Base-by-base conservation (phyloP, 2,329 filamentous ascomycete genomes). In the Sporothrix curviconia region DNA sequence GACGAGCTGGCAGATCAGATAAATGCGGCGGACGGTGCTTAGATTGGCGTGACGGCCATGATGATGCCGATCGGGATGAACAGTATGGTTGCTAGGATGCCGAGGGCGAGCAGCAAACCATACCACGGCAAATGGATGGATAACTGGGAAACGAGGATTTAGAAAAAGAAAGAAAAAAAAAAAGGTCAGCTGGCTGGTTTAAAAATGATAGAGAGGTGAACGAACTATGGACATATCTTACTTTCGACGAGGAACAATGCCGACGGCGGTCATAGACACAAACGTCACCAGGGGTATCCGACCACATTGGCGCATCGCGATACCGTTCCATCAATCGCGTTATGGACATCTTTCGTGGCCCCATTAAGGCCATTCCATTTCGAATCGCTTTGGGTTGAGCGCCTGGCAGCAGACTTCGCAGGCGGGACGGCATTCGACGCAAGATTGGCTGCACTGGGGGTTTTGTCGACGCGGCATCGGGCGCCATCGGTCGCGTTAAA, bases 61-160 rank as follows among this genome's bases (percentile, higher is more conserved):
- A 95, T 88, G 68, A 95, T 94, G 60, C 90, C 90, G 62, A 94
- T 92, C 11, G 90, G 90, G 59, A 95, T 90, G 74, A 95, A 95
- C 60, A 95, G 86, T 56, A 92, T 71, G 19, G 85, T 84, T n/a
- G 60, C 89, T 90, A 55, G 95, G 90, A 25, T n/a, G n/a, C 77
- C 81, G 2, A 95, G 78, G 1, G 90, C 88, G 6, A 95, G 78
- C 15, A 95, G 76, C 3, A 95, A 77, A 4, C 90, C 90, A 66
- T 94, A 94, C 87, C 90, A 95, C 0, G 90, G 90, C 1, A 95
- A 76, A 67, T 92, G 85, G 46, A 94, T 80, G 89, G 89, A 67
- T 89, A 90, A 66, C 84, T 87, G 61, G n/a, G 14, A 32, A 55
- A 61, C n/a, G n/a, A 28, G 30, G 25, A 25, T 15, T 12, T 8